phyloP scores from a whole-genome alignment of 1,284 basidiomycete species.

The Phellopilus nigrolimitatus region DNA sequence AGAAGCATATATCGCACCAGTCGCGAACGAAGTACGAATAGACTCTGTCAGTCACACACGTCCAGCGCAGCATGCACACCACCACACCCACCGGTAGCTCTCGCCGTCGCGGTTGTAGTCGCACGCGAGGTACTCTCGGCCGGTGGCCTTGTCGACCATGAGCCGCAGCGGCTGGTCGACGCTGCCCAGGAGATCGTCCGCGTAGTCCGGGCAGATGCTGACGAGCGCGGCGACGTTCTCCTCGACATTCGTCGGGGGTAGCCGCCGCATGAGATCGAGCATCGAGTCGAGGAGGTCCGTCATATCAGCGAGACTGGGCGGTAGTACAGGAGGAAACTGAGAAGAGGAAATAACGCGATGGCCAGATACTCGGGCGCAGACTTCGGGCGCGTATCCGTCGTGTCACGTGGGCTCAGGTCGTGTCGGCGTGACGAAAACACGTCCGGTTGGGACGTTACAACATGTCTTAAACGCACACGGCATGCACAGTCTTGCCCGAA shows the following conservation, averaged over 20 bases:
- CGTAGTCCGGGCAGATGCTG: conserved; percentile 86
- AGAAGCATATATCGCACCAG: neutral
- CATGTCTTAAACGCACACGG: too few relatives aligned
- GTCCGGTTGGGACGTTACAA: too few relatives aligned
- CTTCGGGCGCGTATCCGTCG: too few relatives aligned
- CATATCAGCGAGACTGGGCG: too few relatives aligned
- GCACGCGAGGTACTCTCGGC: conserved; percentile 89
- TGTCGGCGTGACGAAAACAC: too few relatives aligned
- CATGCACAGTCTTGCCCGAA: too few relatives aligned
- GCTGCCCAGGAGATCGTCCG: conserved; percentile 91
- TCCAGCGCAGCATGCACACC: too few relatives aligned
- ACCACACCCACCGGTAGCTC: conserved; percentile 72
- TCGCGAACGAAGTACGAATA: neutral
- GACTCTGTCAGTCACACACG: too few relatives aligned
- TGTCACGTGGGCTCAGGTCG: too few relatives aligned
- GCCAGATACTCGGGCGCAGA: too few relatives aligned
- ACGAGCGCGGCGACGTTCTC: conserved; percentile 84
- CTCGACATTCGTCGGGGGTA: conserved; percentile 90
- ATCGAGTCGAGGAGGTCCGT: conserved; percentile 79
- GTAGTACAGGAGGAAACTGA: too few relatives aligned
- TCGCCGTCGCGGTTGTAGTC: conserved; percentile 98
- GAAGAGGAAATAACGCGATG: too few relatives aligned
- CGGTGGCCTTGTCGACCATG: conserved; percentile 71
- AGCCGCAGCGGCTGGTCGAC: conserved; percentile 94
- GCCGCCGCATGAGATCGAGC: conserved; percentile 92